phyloP scores from a whole-genome alignment of 148 eudicot genomes.

The Dianthus caryophyllus region DNA sequence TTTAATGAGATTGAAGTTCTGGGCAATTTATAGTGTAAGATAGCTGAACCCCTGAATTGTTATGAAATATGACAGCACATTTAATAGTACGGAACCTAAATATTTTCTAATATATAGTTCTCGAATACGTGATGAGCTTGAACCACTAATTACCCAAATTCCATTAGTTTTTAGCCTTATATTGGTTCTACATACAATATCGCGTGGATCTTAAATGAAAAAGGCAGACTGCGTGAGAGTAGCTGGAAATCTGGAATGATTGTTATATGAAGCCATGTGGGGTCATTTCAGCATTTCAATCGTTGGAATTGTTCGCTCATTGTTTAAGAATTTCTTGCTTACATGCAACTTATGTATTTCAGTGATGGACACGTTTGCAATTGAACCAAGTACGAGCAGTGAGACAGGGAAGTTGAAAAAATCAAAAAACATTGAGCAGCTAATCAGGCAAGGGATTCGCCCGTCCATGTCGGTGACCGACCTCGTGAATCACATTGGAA shows the following conservation, averaged over 20 bases:
- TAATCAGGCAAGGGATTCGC: constrained; percentile 40
- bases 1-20: background rate
- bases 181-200: no score
- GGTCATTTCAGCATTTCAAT: background rate
- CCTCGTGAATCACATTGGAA: constrained; percentile 62
- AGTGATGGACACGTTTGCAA: constrained; percentile 49
- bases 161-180: no score
- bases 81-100: no score
- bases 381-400: constrained; percentile 34
- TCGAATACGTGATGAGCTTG: no score
- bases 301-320: background rate
- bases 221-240: no score
- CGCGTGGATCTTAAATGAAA: no score
- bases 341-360: constrained; percentile 2
- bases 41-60: no score
- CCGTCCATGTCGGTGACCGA: constrained; percentile 67
- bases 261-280: background rate
- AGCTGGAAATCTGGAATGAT: background rate
- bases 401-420: constrained; percentile 18
- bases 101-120: no score
- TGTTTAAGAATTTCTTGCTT: background rate
- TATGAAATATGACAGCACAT: no score
- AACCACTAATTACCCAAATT: no score
- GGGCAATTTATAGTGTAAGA: no score
- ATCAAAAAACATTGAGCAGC: constrained; percentile 36